A percentile compares a stretch with the other conserved stretches of the same genome.
These are phyloP conservation scores for Suhomyces kunorum DNA, from an alignment of 1,139 yeast species.

Conservation along the genomic window DNA sequence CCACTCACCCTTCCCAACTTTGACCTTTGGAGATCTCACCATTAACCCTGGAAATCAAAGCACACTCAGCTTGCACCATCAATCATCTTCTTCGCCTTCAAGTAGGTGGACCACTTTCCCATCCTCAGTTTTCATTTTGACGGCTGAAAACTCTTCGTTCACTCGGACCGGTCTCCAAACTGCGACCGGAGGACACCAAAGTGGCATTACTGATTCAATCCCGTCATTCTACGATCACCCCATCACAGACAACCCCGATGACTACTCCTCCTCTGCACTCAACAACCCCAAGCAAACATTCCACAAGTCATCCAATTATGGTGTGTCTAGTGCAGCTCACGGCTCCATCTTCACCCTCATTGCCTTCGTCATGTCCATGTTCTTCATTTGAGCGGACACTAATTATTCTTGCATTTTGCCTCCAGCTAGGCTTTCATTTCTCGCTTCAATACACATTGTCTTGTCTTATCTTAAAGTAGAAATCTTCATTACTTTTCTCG, in stretches of 20 bases:
- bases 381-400: conserved; percentile 4
- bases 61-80: conserved; percentile 1
- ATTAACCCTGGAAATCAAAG: conserved; percentile 10
- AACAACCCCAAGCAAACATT: conserved; percentile 11
- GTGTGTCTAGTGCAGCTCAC: conserved; percentile 6
- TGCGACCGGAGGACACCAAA: not conserved
- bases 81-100: conserved; percentile 2
- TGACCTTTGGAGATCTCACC: conserved; percentile 6
- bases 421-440: conserved; percentile 6
- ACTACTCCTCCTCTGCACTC: conserved; percentile 15
- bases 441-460: not conserved
- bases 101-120: not conserved
- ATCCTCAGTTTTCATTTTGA: conserved; percentile 11
- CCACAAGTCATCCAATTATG: conserved; percentile 11
- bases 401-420: conserved; percentile 1
- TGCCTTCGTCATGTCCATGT: conserved; percentile 11
- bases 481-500: not conserved
- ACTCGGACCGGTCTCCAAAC: conserved; percentile 3
- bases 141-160: conserved; percentile 11
- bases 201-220: not conserved
- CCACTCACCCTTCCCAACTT: conserved; percentile 18
- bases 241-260: conserved; percentile 16
- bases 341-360: conserved; percentile 11
- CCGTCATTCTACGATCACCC: conserved; percentile 18
- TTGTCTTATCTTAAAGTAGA: not conserved